Evolutionary conservation across 164 flowering plant species (phyloP).

Genomic region (Aristolochia fimbriata): DNA sequence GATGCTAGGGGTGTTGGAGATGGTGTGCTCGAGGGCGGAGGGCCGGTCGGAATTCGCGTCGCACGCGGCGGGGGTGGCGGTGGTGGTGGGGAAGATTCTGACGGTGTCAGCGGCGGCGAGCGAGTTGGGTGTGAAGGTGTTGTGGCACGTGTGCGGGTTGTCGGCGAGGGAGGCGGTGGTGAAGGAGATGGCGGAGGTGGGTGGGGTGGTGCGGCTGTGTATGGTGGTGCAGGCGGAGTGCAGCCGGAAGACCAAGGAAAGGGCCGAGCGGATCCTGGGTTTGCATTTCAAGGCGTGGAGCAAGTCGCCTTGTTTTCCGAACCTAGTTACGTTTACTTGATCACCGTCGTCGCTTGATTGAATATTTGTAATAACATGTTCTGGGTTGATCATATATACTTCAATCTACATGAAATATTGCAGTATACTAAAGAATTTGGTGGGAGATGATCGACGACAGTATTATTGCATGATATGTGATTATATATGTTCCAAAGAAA

Average conservation of each 20-base stretch:
- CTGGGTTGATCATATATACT: too few relatives aligned
- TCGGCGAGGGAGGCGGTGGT: conserved; percentile 30
- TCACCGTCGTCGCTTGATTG: too few relatives aligned
- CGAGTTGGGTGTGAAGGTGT: conserved; percentile 57
- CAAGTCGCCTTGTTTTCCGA: conserved; percentile 16
- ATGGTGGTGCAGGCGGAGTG: conserved; percentile 20
- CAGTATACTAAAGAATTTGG: too few relatives aligned
- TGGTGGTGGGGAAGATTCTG: conserved; percentile 61
- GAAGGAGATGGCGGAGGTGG: conserved; percentile 61
- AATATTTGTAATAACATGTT: too few relatives aligned
- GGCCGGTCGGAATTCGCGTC: conserved; percentile 54
- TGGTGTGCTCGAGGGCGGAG: conserved; percentile 55
- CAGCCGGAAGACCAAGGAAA: conserved; percentile 16
- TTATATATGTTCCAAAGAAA: too few relatives aligned
- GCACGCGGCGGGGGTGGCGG: conserved; percentile 59
- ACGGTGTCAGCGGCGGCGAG: conserved; percentile 59
- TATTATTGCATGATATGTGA: too few relatives aligned
- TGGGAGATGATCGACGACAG: too few relatives aligned
- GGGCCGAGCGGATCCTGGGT: conserved; percentile 16
- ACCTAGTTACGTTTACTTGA: too few relatives aligned
- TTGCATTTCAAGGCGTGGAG: conserved; percentile 17
- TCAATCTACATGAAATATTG: too few relatives aligned
- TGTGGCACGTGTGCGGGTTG: conserved; percentile 34
- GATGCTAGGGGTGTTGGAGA: conserved; percentile 33
- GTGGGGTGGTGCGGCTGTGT: conserved; percentile 63